Conservation (phyloP, 345 rosid species). For the Syzygium jambos region DNA sequence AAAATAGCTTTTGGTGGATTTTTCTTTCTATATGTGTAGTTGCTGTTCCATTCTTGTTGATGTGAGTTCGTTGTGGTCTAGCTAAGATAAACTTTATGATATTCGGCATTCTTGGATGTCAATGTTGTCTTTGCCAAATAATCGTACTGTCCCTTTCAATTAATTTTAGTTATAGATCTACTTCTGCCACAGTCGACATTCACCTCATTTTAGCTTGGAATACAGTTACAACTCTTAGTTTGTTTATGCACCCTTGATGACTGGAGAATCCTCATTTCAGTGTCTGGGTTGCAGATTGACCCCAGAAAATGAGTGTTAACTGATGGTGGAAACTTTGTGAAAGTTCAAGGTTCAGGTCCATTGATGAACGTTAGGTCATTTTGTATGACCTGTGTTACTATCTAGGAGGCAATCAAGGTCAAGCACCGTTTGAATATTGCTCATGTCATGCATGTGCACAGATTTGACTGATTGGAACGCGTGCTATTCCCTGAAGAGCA, state of each 20-base stretch:
- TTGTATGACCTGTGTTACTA: not conserved
- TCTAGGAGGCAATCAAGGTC: not conserved
- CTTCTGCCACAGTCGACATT: not conserved
- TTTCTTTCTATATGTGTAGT: not conserved
- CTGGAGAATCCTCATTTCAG: not conserved
- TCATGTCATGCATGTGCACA: not conserved
- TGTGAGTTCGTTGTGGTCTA: not conserved
- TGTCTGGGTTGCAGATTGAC: not conserved
- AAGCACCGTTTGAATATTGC: not conserved
- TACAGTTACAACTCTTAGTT: not conserved
- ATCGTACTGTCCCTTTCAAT: not conserved
- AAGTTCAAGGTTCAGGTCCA: not conserved
- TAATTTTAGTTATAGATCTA: not conserved
- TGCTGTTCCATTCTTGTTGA: not conserved
- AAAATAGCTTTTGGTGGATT: not conserved
- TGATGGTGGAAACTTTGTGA: not conserved
- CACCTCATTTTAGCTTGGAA: not conserved
- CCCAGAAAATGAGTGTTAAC: not conserved
- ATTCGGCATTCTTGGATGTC: not conserved
- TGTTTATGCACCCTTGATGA: not conserved
- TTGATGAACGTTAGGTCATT: not conserved
- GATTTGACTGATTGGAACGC: not conserved
- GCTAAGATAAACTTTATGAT: not conserved
- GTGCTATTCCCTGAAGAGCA: not conserved
- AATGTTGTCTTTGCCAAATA: not conserved